A percentile compares a stretch with the other conserved stretches of the same genome.
These are phyloP conservation scores for Aegilops speltoides DNA, from an alignment of 176 grass and related monocot species.

Conservation along the genomic window DNA sequence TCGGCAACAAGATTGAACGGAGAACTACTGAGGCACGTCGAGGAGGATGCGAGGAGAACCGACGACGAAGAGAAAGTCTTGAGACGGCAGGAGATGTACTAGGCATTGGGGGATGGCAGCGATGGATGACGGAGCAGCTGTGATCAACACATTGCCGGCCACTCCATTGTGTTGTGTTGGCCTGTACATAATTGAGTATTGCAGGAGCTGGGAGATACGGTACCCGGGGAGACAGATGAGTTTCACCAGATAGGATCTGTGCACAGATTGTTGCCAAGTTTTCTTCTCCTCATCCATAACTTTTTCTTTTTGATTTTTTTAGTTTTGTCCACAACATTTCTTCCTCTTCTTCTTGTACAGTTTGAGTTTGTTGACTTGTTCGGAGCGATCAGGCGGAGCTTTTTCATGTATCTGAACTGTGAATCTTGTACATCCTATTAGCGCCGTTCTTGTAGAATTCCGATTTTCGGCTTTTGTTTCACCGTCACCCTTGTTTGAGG, in stretches of 20 bases:
- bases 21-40: slow-evolving; percentile 63
- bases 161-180: background rate
- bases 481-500: background rate
- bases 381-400: background rate
- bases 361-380: background rate
- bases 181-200: slow-evolving; percentile 20
- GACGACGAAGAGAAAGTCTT: slow-evolving; percentile 54
- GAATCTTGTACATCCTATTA: background rate
- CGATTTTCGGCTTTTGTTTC: background rate
- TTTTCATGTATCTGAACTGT: slow-evolving; percentile 7
- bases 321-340: slow-evolving; percentile 32
- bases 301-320: background rate
- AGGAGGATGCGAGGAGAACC: slow-evolving; percentile 35
- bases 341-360: slow-evolving; percentile 10
- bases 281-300: background rate
- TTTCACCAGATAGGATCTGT: background rate
- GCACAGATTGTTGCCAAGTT: slow-evolving; percentile 19
- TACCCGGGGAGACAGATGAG: background rate
- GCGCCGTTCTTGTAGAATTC: background rate
- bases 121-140: background rate
- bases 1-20: slow-evolving; percentile 74
- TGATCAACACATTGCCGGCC: background rate
- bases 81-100: slow-evolving; percentile 72
- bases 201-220: background rate
- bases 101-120: background rate